Base-by-base conservation (phyloP, 331 rosid species). In the Saraca asoca region DNA sequence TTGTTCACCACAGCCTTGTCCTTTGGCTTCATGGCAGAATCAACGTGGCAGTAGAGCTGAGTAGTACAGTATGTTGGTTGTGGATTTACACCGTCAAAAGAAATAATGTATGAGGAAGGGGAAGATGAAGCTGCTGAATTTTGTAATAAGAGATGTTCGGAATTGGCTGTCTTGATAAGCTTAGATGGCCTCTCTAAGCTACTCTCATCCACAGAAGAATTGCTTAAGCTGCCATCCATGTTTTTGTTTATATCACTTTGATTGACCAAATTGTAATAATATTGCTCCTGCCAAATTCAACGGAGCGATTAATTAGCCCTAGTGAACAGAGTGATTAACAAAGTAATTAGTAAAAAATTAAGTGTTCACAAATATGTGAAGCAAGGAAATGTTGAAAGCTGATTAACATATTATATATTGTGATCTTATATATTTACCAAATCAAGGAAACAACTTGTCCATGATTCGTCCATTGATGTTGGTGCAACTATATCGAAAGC, bases 71-170 rank as follows among this genome's bases (percentile, higher is more conserved):
- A 9, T 7, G 41, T 41, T 15, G 60, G 61, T 18, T 64, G 50
- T 5, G 65, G 66, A 15, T 74, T 69, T 38, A 44, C 58, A 68
- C 69, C 78, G n/a, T 62, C 70, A n/a, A 83, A 88, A 5, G 80
- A 79, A 29, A 88, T 77, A 64, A 85, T 45, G 37, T 81, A 87
- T 12, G 86, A 80, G 14, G 69, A 72, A 35, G 88, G 77, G 51
- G 78, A 44, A 15, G 68, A 8, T 10, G 11, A 52, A 11, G 43
- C 63, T 24, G 31, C 6, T 24, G 35, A 2, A 9, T 59, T 41
- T 46, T 24, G 31, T 24, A 24, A 61, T 29, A 37, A n/a, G 37
- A 16, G n/a, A 41, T 37, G n/a, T n/a, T 13, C 64, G 14, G 58
- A 14, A 39, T 12, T 18, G 7, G 33, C 10, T 2, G 24, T 70